A percentile compares a stretch with the other conserved stretches of the same genome.
Conservation (phyloP, 441 rosid genomes). For the Aleurites moluccanus region DNA sequence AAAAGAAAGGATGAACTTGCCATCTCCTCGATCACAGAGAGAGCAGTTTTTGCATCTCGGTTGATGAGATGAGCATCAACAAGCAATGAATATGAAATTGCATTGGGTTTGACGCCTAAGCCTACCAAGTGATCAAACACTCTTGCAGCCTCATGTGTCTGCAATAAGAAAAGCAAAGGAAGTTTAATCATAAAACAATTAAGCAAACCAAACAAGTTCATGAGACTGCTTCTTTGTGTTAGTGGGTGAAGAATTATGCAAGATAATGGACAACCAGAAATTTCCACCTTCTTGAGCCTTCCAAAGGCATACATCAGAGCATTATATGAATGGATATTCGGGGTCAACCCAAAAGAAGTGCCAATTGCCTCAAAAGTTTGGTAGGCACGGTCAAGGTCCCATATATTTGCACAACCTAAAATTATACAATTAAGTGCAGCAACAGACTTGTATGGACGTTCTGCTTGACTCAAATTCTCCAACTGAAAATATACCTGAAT, state of each 20-base stretch:
- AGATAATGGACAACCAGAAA: background rate
- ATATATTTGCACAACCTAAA: conserved; percentile 88
- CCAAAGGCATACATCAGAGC: conserved; percentile 83
- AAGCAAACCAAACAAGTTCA: conserved; percentile 15
- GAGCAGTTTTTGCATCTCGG: conserved; percentile 82
- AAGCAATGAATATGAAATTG: conserved; percentile 71
- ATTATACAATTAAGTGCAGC: conserved; percentile 91
- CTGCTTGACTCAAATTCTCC: conserved; percentile 70
- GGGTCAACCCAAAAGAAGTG: conserved; percentile 70
- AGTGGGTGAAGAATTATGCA: background rate
- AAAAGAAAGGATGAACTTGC: conserved; percentile 38
- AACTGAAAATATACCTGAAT: conserved; percentile 85
- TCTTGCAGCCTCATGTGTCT: conserved; percentile 84
- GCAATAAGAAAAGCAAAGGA: conserved; percentile 29
- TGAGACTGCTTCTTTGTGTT: background rate
- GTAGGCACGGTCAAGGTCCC: conserved; percentile 97
- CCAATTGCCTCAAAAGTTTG: conserved; percentile 91
- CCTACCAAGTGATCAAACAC: conserved; percentile 81
- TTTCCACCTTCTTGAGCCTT: conserved; percentile 76
- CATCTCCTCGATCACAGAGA: conserved; percentile 68
- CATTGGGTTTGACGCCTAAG: conserved; percentile 79
- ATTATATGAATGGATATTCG: conserved; percentile 85
- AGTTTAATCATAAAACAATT: conserved; percentile 26
- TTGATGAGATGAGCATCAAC: conserved; percentile 87
- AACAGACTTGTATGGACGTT: conserved; percentile 84